A percentile compares a stretch with the other conserved stretches of the same genome.
Conservation (phyloP, 2,329 filamentous ascomycete genomes). For the Anthostomella pinea region DNA sequence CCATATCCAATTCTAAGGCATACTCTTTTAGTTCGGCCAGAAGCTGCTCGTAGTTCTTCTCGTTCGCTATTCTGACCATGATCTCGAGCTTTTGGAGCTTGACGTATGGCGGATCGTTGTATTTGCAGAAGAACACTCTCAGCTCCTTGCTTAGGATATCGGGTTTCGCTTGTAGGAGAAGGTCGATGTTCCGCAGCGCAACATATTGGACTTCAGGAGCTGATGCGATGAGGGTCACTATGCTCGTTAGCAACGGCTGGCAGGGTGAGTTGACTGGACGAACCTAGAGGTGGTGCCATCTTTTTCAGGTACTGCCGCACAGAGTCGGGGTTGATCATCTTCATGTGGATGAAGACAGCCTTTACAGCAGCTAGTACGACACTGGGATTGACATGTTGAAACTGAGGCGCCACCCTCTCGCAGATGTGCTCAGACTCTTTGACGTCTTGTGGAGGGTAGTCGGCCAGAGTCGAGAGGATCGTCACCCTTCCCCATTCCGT, state of each 20-base stretch:
- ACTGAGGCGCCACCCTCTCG: constrained; percentile 92
- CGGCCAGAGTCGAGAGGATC: constrained; percentile 82
- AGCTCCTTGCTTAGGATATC: constrained; percentile 97
- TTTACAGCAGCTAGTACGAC: constrained; percentile 98
- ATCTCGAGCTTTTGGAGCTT: constrained; percentile 98
- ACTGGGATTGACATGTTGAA: constrained; percentile 96
- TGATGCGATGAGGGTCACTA: constrained; percentile 92
- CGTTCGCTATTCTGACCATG: constrained; percentile 98
- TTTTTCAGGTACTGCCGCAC: constrained; percentile 90
- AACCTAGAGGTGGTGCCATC: constrained; percentile 94
- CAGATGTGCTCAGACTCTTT: constrained; percentile 99
- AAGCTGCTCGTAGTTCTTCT: constrained; percentile 92
- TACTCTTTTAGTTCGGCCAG: constrained; percentile 96
- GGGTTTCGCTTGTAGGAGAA: constrained; percentile 91
- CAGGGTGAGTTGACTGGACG: constrained; percentile 22
- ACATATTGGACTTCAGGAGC: constrained; percentile 98
- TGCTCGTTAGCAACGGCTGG: constrained; percentile 14
- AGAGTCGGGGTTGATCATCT: constrained; percentile 71
- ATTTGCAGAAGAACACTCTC: constrained; percentile 99
- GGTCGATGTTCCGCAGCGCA: constrained; percentile 90
- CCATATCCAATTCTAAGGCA: constrained; percentile 97
- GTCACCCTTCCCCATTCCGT: constrained; percentile 98
- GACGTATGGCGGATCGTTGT: constrained; percentile 96
- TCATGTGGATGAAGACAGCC: constrained; percentile 96
- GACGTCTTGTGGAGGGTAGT: constrained; percentile 81